Conservation (phyloP, 1,139 yeast species). For the Debaryomyces subglobosus region DNA sequence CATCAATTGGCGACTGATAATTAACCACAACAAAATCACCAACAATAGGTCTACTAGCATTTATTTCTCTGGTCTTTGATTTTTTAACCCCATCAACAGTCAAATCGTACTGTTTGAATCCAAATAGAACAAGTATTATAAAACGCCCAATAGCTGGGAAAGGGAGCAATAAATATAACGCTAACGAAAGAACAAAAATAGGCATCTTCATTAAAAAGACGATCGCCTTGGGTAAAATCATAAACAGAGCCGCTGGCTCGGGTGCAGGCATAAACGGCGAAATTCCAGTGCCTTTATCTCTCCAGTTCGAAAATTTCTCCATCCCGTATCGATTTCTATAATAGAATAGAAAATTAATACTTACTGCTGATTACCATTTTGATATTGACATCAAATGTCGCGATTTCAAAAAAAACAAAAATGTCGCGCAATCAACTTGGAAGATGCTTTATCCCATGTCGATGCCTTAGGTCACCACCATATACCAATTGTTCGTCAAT, state of each 20-base stretch:
- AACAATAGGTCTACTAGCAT: slow-evolving; percentile 38
- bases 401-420: not conserved
- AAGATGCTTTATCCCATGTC: not conserved
- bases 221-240: slow-evolving; percentile 14
- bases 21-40: slow-evolving; percentile 55
- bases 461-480: not conserved
- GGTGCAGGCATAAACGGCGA: slow-evolving; percentile 68
- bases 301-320: slow-evolving; percentile 77
- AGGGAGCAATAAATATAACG: slow-evolving; percentile 20
- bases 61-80: slow-evolving; percentile 37
- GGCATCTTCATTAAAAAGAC: slow-evolving; percentile 32
- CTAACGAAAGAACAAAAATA: slow-evolving; percentile 24
- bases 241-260: slow-evolving; percentile 13
- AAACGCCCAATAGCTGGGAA: slow-evolving; percentile 19
- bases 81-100: slow-evolving; percentile 56
- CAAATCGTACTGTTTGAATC: slow-evolving; percentile 37
- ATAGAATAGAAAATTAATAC: not conserved
- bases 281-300: slow-evolving; percentile 83
- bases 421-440: slow-evolving; percentile 3
- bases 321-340: slow-evolving; percentile 28
- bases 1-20: slow-evolving; percentile 59
- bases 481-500: not conserved
- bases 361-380: not conserved
- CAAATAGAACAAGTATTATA: slow-evolving; percentile 24
- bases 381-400: slow-evolving; percentile 1